phyloP scores from a whole-genome alignment of 192 early-diverging fungal species.

The Obelidium mucronatum region DNA sequence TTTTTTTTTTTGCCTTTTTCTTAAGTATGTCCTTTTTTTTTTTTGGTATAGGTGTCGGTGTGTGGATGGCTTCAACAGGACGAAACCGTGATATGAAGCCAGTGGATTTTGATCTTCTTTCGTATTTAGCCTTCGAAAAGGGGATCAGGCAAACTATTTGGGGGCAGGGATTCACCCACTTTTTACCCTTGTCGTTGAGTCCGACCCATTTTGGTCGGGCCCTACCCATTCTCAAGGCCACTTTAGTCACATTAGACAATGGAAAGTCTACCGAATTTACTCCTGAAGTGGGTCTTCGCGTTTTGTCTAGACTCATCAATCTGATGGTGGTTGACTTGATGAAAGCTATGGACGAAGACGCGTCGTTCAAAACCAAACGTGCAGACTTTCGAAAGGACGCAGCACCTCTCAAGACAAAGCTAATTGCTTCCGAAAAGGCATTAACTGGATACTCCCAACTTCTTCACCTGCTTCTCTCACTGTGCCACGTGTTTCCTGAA shows the following conservation, averaged over 20 bases:
- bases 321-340: constrained; percentile 40
- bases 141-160: constrained; percentile 18
- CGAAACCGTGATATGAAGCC: constrained; percentile 27
- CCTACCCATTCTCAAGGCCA: constrained; percentile 24
- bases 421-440: constrained; percentile 36
- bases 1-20: background rate
- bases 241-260: background rate
- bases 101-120: constrained; percentile 35
- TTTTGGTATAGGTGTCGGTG: constrained; percentile 27
- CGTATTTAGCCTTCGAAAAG: constrained; percentile 16
- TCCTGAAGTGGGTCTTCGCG: constrained; percentile 7
- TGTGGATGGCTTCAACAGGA: constrained; percentile 10
- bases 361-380: background rate
- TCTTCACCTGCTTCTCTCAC: constrained; percentile 33
- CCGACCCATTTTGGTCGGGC: constrained; percentile 2
- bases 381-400: background rate
- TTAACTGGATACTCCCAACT: constrained; percentile 37
- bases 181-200: constrained; percentile 22
- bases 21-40: background rate
- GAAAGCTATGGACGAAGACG: constrained; percentile 12
- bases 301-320: constrained; percentile 34
- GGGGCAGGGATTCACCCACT: constrained; percentile 33
- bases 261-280: background rate
- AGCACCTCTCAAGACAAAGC: constrained; percentile 11
- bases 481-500: constrained; percentile 18